Evolutionary conservation across 441 rosid genomes (phyloP).

Genomic region (Arabidopsis hybrid): DNA sequence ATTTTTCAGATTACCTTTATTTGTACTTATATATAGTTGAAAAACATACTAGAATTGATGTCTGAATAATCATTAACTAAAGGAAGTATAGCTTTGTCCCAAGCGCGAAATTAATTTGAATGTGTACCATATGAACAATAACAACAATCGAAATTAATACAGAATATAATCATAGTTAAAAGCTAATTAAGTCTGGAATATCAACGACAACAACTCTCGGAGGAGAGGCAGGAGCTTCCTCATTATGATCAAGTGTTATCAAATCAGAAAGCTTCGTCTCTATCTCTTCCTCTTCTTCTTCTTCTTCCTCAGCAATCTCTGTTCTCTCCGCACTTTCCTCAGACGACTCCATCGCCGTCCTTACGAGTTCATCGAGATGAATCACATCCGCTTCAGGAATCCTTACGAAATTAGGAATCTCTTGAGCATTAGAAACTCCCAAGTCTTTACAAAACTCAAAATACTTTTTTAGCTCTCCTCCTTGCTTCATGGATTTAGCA

Average conservation of each 20-base stretch:
- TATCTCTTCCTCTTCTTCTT: not conserved
- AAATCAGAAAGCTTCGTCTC: constrained; percentile 25
- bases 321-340: not conserved
- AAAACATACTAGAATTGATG: not conserved
- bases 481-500: constrained; percentile 59
- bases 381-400: constrained; percentile 59
- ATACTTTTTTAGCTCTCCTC: constrained; percentile 49
- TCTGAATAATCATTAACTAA: not conserved
- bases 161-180: constrained; percentile 42
- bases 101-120: not conserved
- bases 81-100: not conserved
- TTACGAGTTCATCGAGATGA: constrained; percentile 55
- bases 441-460: constrained; percentile 60
- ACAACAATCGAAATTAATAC: constrained; percentile 15
- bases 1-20: not conserved
- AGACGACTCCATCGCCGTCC: constrained; percentile 35
- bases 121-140: not conserved
- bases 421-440: constrained; percentile 61
- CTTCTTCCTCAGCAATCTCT: constrained; percentile 34
- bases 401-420: constrained; percentile 50
- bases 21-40: not conserved
- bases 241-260: constrained; percentile 21
- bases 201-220: constrained; percentile 3
- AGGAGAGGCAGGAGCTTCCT: not conserved
- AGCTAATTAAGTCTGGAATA: constrained; percentile 68